Conservation (phyloP, 129 eudicot genomes). For the Pulicaria dysenterica region DNA sequence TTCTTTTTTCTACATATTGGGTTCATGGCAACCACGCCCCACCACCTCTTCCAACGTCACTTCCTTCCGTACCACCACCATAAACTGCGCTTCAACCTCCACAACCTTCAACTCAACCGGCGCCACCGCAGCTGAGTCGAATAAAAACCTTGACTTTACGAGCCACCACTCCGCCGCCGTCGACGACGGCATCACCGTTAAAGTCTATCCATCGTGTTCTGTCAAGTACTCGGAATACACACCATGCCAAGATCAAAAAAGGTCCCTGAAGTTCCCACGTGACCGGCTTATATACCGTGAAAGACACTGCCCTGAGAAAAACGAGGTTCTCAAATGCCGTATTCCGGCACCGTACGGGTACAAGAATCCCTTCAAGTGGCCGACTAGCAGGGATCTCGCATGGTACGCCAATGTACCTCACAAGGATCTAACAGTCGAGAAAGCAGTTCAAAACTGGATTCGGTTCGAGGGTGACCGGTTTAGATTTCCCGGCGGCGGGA, state of each 20-base stretch:
- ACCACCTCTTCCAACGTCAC: slow-evolving; percentile 31
- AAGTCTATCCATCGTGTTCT: slow-evolving; percentile 61
- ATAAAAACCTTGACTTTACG: slow-evolving; percentile 57
- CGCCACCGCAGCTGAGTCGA: slow-evolving; percentile 10
- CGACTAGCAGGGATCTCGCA: slow-evolving; percentile 71
- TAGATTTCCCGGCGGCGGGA: slow-evolving; percentile 98
- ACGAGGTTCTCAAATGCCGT: slow-evolving; percentile 73
- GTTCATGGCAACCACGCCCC: slow-evolving; percentile 54
- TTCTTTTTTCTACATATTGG: slow-evolving; percentile 63
- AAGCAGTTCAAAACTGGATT: slow-evolving; percentile 96
- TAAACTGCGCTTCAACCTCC: slow-evolving; percentile 35
- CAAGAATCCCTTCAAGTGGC: slow-evolving; percentile 90
- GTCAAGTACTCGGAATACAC: slow-evolving; percentile 73
- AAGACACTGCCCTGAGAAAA: slow-evolving; percentile 77
- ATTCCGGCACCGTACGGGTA: slow-evolving; percentile 90
- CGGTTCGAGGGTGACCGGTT: slow-evolving; percentile 94
- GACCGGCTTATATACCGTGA: slow-evolving; percentile 72
- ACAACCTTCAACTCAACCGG: slow-evolving; percentile 19
- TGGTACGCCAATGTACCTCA: slow-evolving; percentile 98
- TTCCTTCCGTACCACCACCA: slow-evolving; percentile 30
- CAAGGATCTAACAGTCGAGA: slow-evolving; percentile 90
- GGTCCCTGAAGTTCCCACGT: slow-evolving; percentile 62
- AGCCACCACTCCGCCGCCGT: slow-evolving; percentile 61
- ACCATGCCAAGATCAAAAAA: slow-evolving; percentile 67
- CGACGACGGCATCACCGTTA: slow-evolving; percentile 11